Conservation (phyloP, 305 asterid genomes). For the Solanum hybrid region DNA sequence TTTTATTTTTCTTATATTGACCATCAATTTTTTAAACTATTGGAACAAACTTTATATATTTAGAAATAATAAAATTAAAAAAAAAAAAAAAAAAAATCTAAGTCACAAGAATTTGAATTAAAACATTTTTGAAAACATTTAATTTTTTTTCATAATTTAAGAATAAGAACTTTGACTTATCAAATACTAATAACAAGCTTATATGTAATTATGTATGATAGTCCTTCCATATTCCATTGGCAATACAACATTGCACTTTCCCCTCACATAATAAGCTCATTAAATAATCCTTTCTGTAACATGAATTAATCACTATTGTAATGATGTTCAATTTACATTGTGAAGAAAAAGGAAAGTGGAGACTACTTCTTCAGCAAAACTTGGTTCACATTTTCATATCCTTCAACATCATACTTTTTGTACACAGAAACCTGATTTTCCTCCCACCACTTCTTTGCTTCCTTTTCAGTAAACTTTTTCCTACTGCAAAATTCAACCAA, state of each 20-base stretch:
- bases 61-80: not conserved
- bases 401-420: conserved; percentile 24
- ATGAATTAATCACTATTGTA: not conserved
- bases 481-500: conserved; percentile 27
- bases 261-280: not conserved
- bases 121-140: not conserved
- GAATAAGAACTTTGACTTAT: not conserved
- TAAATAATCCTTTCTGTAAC: not conserved
- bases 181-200: not conserved
- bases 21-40: not conserved
- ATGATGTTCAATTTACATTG: not conserved
- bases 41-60: not conserved
- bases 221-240: not conserved
- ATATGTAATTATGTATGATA: not conserved
- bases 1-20: not conserved
- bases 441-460: conserved; percentile 44
- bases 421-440: conserved; percentile 32
- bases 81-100: too few species aligned
- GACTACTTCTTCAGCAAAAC: not conserved
- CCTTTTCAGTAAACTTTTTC: conserved; percentile 26
- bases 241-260: not conserved
- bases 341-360: not conserved
- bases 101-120: not conserved
- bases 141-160: not conserved
- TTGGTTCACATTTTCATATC: conserved; percentile 7